phyloP scores from a whole-genome alignment of 495 filamentous ascomycete genomes.

The Gamarada debralockiae region DNA sequence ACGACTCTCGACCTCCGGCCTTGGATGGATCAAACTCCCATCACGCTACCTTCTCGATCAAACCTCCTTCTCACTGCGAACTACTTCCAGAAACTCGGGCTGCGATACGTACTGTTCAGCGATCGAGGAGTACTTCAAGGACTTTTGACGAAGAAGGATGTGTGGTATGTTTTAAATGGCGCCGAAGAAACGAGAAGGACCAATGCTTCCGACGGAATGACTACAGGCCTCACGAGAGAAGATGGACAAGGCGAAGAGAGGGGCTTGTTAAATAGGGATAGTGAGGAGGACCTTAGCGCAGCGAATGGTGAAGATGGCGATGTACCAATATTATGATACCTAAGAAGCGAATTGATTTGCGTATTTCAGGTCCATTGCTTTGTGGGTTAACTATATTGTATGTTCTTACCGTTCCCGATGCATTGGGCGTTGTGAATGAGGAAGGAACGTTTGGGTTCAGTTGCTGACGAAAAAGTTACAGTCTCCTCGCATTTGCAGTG shows the following conservation, averaged over 20 bases:
- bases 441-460: too few species aligned
- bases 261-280: slow-evolving; percentile 44
- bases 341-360: background rate
- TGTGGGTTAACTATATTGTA: too few species aligned
- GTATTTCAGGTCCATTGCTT: too few species aligned
- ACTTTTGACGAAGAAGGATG: slow-evolving; percentile 93
- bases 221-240: slow-evolving; percentile 34
- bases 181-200: slow-evolving; percentile 54
- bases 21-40: slow-evolving; percentile 98
- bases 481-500: too few species aligned
- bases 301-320: slow-evolving; percentile 9
- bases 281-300: slow-evolving; percentile 29
- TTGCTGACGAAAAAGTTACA: too few species aligned
- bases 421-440: too few species aligned
- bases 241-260: slow-evolving; percentile 42
- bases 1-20: slow-evolving; percentile 81
- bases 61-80: slow-evolving; percentile 76
- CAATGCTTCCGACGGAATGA: slow-evolving; percentile 10
- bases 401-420: too few species aligned
- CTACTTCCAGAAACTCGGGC: slow-evolving; percentile 90
- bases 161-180: slow-evolving; percentile 90
- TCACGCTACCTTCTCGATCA: slow-evolving; percentile 74
- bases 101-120: slow-evolving; percentile 86
- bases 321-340: slow-evolving; percentile 21
- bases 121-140: slow-evolving; percentile 80